Base-by-base conservation (phyloP, 768 basidiomycete genomes). In the Chalciporus pseudorubinellus region DNA sequence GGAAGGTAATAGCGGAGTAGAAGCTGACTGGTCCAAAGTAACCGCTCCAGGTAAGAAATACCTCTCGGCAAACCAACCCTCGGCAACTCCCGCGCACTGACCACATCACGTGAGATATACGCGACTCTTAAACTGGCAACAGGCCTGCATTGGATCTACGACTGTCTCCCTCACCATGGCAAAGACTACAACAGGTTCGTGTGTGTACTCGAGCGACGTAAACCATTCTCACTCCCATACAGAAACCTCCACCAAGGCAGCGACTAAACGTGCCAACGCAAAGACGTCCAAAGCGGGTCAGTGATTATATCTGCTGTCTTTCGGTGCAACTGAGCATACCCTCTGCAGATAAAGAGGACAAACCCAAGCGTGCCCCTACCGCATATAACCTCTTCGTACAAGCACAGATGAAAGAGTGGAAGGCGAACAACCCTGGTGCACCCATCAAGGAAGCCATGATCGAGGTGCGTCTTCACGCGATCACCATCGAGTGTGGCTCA, bases 301-400 rank as follows among this genome's bases (percentile, higher is more conserved):
- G 70, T 62, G 20, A 11, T 18, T 50, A 42, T 48, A 34, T 44
- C 45, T 51, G 20, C 31, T 53, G 19, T 19, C 41, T 48, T 39
- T 38, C 18, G 28, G 18, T 24, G 20, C 12, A 29, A 14, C 39
- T 19, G 14, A 22, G 51, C 39, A 36, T 14, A 16, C 29, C 13
- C 8, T 33, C 26, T 44, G 36, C 34, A 64, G 76, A 70, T 52
- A 75, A 69, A 9, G 70, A 64, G 18, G 77, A 75, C 41, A 82
- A 81, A 56, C 69, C 74, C 11, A 83, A 83, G 57, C 81, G 83
- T 43, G 70, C 75, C n/a, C 82, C 82, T 1, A 75, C 73, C 1
- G 78, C 80, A 13, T 85, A 85, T 63, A 81, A 84, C 59, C 65
- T 76, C 39, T 85, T 77, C 60, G 77, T 83, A 57, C 74, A 77